phyloP scores from a whole-genome alignment of 176 grass and related monocot genomes.

The Alloteropsis semialata region DNA sequence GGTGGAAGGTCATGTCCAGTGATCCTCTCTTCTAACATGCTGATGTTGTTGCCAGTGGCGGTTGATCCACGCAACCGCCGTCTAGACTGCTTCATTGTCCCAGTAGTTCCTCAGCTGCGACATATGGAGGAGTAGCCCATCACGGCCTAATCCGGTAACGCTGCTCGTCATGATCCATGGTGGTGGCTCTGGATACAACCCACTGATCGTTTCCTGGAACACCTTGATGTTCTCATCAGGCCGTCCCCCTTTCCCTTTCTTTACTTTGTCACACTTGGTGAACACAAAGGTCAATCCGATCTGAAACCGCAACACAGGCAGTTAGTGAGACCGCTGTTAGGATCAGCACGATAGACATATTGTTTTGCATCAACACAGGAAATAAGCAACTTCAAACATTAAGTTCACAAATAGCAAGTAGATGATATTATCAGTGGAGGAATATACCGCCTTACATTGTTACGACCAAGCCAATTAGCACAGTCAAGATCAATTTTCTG shows the following conservation, averaged over 20 bases:
- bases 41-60: background rate
- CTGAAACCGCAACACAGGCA: slow-evolving; percentile 35
- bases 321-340: background rate
- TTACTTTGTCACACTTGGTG: slow-evolving; percentile 97
- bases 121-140: slow-evolving; percentile 75
- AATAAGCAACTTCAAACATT: background rate
- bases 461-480: slow-evolving; percentile 96
- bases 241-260: slow-evolving; percentile 65
- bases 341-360: background rate
- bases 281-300: slow-evolving; percentile 92
- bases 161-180: slow-evolving; percentile 98
- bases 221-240: slow-evolving; percentile 81
- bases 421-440: background rate
- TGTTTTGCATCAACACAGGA: background rate
- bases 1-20: background rate
- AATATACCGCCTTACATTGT: slow-evolving; percentile 55
- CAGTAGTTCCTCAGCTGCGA: slow-evolving; percentile 89
- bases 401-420: background rate
- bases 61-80: background rate
- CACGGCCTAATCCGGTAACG: slow-evolving; percentile 62
- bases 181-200: slow-evolving; percentile 65
- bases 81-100: slow-evolving; percentile 63
- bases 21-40: background rate
- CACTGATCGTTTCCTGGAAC: slow-evolving; percentile 79
- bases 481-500: slow-evolving; percentile 89